Percentiles rank a stretch among this genome's conserved stretches.
phyloP scores from a whole-genome alignment of 2,329 filamentous ascomycete genomes.

The Penicillium occitanis region DNA sequence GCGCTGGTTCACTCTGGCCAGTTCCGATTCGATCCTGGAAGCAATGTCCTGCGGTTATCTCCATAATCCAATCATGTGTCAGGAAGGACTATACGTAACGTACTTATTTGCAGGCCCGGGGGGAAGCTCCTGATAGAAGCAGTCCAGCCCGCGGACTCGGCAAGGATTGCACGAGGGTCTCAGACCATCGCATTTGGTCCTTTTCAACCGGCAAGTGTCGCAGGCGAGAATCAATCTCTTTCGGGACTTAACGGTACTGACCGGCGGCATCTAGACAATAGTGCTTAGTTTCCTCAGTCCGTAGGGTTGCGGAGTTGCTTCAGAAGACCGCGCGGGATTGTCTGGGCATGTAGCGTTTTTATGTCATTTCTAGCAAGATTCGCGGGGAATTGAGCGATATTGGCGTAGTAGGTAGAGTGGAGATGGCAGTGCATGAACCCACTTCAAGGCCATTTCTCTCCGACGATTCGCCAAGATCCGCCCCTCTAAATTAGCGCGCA shows the following conservation, averaged over 20 bases:
- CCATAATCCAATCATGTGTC: background rate
- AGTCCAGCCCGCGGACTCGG: constrained; percentile 23
- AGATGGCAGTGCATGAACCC: too few relatives aligned
- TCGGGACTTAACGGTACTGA: constrained; percentile 8
- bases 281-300: background rate
- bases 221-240: constrained; percentile 26
- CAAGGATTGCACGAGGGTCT: constrained; percentile 27
- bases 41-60: background rate
- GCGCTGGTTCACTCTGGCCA: background rate
- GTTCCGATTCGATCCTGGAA: constrained; percentile 10
- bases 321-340: background rate
- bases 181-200: constrained; percentile 29
- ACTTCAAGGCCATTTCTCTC: too few relatives aligned
- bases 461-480: too few relatives aligned
- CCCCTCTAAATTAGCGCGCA: too few relatives aligned
- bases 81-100: background rate
- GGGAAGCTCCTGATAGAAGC: constrained; percentile 11
- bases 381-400: background rate
- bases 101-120: background rate
- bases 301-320: background rate
- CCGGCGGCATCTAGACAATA: background rate
- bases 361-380: background rate
- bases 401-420: too few relatives aligned
- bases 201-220: constrained; percentile 26
- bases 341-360: background rate